phyloP scores from a whole-genome alignment of 2,329 filamentous ascomycete species.

The Fusarium setosum region DNA sequence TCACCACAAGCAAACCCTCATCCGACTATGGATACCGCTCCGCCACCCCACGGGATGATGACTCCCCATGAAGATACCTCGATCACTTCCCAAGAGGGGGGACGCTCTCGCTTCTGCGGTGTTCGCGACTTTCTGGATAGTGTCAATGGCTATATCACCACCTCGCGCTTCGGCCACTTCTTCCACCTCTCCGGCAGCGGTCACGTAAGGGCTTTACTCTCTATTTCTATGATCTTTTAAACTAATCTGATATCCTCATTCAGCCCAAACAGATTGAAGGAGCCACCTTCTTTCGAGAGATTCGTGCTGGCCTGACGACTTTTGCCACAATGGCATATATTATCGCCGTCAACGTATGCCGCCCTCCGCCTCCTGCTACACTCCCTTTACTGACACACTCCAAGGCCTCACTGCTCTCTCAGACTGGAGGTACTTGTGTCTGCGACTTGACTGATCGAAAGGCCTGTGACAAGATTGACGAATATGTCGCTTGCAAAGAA shows the following conservation, averaged over 20 bases:
- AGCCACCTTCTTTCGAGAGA: conserved; percentile 79
- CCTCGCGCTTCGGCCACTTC: conserved; percentile 64
- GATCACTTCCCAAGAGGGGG: background rate
- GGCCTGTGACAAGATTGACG: conserved; percentile 60
- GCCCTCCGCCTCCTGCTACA: background rate
- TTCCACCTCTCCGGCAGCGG: conserved; percentile 76
- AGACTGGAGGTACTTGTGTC: conserved; percentile 81
- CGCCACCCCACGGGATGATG: conserved; percentile 22
- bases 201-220: conserved; percentile 63
- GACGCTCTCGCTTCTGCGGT: conserved; percentile 46
- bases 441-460: conserved; percentile 62
- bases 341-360: conserved; percentile 75
- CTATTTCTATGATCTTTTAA: background rate
- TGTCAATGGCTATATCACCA: conserved; percentile 51
- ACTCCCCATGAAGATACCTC: conserved; percentile 3
- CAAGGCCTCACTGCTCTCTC: conserved; percentile 77
- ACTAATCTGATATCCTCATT: background rate
- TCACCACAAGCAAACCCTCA: background rate
- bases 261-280: conserved; percentile 75
- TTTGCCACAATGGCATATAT: conserved; percentile 89
- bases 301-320: conserved; percentile 83
- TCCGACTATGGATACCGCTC: conserved; percentile 23
- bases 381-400: conserved; percentile 4
- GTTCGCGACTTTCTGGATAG: conserved; percentile 51
- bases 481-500: conserved; percentile 60